phyloP scores from a whole-genome alignment of 2,329 filamentous ascomycete species.

The Graphiopsis chlorocephala region DNA sequence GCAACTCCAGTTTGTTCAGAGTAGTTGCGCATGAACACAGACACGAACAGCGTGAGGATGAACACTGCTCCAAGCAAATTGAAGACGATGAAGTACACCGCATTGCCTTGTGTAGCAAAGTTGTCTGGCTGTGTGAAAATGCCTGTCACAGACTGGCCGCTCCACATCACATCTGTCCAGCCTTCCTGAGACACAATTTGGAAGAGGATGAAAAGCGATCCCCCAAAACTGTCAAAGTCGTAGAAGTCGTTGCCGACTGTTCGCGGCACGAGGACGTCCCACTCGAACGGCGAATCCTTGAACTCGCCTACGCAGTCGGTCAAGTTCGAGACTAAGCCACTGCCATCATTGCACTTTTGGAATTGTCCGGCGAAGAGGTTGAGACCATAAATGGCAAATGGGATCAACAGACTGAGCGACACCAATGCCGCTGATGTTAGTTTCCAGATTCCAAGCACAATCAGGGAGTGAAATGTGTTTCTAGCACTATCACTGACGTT shows the following conservation, averaged over 20 bases:
- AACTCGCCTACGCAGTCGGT: conserved; percentile 83
- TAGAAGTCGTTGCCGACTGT: conserved; percentile 79
- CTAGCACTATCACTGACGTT: conserved; percentile 95
- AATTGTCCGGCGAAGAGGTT: conserved; percentile 88
- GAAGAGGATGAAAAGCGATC: conserved; percentile 92
- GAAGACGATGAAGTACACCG: conserved; percentile 92
- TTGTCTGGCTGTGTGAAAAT: conserved; percentile 68
- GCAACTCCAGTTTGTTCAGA: conserved; percentile 97
- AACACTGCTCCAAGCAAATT: conserved; percentile 96
- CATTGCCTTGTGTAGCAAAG: conserved; percentile 75
- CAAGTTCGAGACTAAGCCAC: conserved; percentile 54
- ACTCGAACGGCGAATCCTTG: conserved; percentile 71
- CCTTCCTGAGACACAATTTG: conserved; percentile 99
- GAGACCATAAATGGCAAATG: conserved; percentile 92
- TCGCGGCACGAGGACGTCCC: conserved; percentile 80
- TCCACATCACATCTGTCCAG: conserved; percentile 91
- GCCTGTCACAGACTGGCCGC: conserved; percentile 77
- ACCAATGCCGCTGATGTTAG: conserved; percentile 89
- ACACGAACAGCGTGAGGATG: conserved; percentile 94
- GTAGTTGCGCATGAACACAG: conserved; percentile 99
- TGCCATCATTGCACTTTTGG: conserved; percentile 72
- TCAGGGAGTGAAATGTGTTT: conserved; percentile 94
- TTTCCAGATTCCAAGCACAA: conserved; percentile 92
- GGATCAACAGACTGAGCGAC: conserved; percentile 88
- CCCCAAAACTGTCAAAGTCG: conserved; percentile 92